phyloP scores from a whole-genome alignment of 257 asterid genomes.

The Rehmannia glutinosa region DNA sequence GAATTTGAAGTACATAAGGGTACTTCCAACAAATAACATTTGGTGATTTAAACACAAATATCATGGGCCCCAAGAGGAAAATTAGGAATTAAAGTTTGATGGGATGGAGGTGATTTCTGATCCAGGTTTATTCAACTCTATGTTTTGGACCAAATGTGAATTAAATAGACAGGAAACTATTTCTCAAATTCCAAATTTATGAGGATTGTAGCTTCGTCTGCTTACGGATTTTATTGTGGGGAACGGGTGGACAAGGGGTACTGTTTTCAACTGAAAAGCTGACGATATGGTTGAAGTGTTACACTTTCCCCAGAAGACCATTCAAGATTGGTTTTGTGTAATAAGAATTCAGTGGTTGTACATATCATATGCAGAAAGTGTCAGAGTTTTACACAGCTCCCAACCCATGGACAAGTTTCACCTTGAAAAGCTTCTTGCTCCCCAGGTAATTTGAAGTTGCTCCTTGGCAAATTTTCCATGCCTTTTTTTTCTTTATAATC shows the following conservation, averaged over 20 bases:
- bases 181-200: too few species aligned
- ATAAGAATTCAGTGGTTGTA: slow-evolving; percentile 10
- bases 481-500: slow-evolving; percentile 6
- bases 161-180: too few species aligned
- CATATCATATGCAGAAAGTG: slow-evolving; percentile 45
- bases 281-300: slow-evolving; percentile 1
- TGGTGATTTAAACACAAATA: too few species aligned
- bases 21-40: too few species aligned
- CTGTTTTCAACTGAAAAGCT: slow-evolving; percentile 4
- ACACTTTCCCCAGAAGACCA: background rate
- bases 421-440: slow-evolving; percentile 33
- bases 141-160: too few species aligned
- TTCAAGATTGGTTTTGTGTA: background rate
- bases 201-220: background rate
- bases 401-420: slow-evolving; percentile 33
- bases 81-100: too few species aligned
- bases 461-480: background rate
- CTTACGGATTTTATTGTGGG: background rate
- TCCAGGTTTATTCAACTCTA: too few species aligned
- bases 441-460: slow-evolving; percentile 44
- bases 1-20: too few species aligned
- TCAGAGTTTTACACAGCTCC: slow-evolving; percentile 22
- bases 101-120: too few species aligned
- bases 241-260: slow-evolving; percentile 1
- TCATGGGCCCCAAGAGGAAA: too few species aligned